Conservation (phyloP, 148 eudicot genomes). For the Linanthus parryae region DNA sequence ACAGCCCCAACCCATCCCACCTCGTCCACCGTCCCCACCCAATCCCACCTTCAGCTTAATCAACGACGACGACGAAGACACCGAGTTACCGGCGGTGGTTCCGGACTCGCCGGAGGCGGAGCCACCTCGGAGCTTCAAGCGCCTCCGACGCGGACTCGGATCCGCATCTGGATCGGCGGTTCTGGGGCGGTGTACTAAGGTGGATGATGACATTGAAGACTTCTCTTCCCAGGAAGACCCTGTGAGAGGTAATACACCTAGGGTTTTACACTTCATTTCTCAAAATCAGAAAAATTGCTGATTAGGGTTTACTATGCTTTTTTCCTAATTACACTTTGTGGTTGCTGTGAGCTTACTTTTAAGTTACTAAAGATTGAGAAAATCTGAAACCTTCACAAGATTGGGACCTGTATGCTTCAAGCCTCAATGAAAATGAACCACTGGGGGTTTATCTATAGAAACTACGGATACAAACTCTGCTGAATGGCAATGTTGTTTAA, state of each 20-base stretch:
- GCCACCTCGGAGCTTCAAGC: slow-evolving; percentile 30
- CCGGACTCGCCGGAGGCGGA: slow-evolving; percentile 23
- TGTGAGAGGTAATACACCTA: slow-evolving; percentile 21
- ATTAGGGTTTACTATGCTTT: too few relatives aligned
- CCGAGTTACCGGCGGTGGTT: slow-evolving; percentile 26
- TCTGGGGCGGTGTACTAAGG: slow-evolving; percentile 13
- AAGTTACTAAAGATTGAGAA: too few relatives aligned
- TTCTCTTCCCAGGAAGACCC: slow-evolving; percentile 55
- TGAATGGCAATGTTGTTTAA: too few relatives aligned
- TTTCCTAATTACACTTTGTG: too few relatives aligned
- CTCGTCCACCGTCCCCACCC: slow-evolving; percentile 15
- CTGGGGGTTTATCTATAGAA: too few relatives aligned
- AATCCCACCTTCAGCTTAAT: slow-evolving; percentile 5
- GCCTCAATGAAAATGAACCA: too few relatives aligned
- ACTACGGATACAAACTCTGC: too few relatives aligned
- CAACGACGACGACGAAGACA: slow-evolving; percentile 29
- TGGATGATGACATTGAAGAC: slow-evolving; percentile 76
- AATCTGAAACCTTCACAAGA: too few relatives aligned
- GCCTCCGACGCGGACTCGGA: slow-evolving; percentile 43
- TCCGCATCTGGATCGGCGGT: slow-evolving; percentile 10
- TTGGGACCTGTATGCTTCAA: too few relatives aligned
- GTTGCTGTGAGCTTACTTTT: too few relatives aligned
- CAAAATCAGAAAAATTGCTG: too few relatives aligned
- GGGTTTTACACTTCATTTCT: background rate
- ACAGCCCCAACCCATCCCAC: slow-evolving; percentile 15